Conservation (phyloP, 73 alveolate species). For the Urostyla sp. region DNA sequence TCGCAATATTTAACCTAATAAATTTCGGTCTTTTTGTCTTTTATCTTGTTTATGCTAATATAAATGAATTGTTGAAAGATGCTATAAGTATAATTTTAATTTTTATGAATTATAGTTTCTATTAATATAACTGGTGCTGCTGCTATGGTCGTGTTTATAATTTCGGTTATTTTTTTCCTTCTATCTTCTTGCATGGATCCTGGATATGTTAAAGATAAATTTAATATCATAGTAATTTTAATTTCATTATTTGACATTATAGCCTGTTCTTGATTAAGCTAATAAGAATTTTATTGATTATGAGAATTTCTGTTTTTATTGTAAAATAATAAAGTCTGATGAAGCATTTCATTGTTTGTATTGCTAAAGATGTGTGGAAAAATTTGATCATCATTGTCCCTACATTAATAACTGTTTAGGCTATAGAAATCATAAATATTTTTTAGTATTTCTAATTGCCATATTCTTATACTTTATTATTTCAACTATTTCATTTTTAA, state of each 20-base stretch:
- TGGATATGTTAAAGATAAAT: neutral
- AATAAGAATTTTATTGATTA: constrained; percentile 16
- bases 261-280: constrained; percentile 1
- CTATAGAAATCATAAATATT: constrained; percentile 86
- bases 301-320: constrained; percentile 69
- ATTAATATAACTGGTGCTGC: neutral
- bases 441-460: constrained; percentile 68
- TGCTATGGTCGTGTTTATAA: neutral
- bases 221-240: neutral
- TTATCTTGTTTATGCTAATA: neutral
- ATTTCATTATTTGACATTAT: neutral
- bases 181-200: neutral
- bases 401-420: constrained; percentile 77
- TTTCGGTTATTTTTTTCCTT: neutral
- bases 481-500: neutral
- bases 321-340: constrained; percentile 37
- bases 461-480: constrained; percentile 6
- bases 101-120: neutral
- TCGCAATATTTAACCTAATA: constrained; percentile 6
- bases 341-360: constrained; percentile 62
- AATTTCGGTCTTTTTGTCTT: neutral
- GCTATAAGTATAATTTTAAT: neutral
- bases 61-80: neutral
- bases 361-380: constrained; percentile 63
- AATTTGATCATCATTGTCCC: constrained; percentile 73